phyloP scores from a whole-genome alignment of 495 filamentous ascomycete species.

The Penicillium canariense region DNA sequence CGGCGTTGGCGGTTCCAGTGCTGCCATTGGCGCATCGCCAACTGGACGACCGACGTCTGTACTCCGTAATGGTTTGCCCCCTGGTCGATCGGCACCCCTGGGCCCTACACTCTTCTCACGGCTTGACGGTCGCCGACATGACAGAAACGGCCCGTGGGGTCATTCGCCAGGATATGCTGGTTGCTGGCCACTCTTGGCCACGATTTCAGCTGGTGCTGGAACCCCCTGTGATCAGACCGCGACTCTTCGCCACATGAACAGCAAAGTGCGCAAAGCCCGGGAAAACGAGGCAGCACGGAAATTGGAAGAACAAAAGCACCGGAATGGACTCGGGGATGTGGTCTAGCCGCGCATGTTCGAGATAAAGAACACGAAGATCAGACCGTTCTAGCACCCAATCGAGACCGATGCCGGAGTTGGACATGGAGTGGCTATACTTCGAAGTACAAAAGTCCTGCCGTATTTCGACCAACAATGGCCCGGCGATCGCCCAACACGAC shows the following conservation, averaged over 20 bases:
- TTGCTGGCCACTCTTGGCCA: neutral
- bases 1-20: neutral
- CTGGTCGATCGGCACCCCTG: neutral
- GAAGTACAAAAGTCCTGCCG: no score
- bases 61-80: neutral
- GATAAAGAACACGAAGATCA: neutral
- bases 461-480: no score
- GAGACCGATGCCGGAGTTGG: no score
- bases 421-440: no score
- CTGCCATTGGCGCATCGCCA: neutral
- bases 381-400: constrained; percentile 21
- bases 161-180: neutral
- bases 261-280: no score
- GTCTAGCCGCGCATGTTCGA: constrained; percentile 9
- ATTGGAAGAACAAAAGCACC: constrained; percentile 11
- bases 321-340: neutral
- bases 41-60: neutral
- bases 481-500: neutral
- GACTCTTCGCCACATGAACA: constrained; percentile 9
- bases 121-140: neutral
- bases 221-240: constrained; percentile 31
- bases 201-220: constrained; percentile 1
- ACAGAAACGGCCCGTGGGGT: constrained; percentile 1
- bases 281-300: neutral
- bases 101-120: neutral